phyloP scores from a whole-genome alignment of 768 basidiomycete genomes.

The Baorangia bicolor region DNA sequence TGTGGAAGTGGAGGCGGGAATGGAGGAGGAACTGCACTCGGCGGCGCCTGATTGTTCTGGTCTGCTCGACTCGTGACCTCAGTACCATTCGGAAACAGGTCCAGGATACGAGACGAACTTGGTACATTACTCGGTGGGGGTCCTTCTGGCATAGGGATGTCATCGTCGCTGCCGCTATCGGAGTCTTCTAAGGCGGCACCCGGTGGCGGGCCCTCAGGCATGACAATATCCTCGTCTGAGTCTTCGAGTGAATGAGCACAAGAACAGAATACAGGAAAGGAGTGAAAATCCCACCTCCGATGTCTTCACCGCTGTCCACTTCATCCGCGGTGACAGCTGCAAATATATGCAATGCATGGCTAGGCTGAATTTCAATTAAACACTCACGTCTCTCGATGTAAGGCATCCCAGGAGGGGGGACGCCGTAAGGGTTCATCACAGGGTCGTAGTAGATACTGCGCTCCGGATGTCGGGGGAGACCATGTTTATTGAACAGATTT shows the following conservation, averaged over 20 bases:
- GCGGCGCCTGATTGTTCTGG: conserved; percentile 1
- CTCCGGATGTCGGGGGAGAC: conserved; percentile 87
- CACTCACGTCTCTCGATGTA: conserved; percentile 82
- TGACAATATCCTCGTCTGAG: conserved; percentile 58
- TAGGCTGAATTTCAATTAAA: neutral
- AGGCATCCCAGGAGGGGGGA: conserved; percentile 96
- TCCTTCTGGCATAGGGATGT: conserved; percentile 87
- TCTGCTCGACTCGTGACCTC: conserved; percentile 6
- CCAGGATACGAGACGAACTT: conserved; percentile 15
- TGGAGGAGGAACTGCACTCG: neutral
- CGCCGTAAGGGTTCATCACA: conserved; percentile 90
- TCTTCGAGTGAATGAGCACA: conserved; percentile 7
- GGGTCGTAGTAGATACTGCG: conserved; percentile 91
- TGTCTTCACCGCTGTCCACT: conserved; percentile 61
- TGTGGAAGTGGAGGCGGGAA: conserved; percentile 27
- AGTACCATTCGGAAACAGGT: neutral
- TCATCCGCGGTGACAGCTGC: conserved; percentile 64
- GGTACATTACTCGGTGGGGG: conserved; percentile 50
- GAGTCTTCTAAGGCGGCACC: conserved; percentile 38
- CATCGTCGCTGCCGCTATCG: conserved; percentile 66
- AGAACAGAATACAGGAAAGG: neutral
- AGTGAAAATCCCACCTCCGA: conserved; percentile 35
- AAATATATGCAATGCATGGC: conserved; percentile 1
- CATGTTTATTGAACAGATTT: conserved; percentile 78
- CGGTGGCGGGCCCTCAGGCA: conserved; percentile 64